These are phyloP conservation scores for Pythium rishiriense DNA, from an alignment of 352 stramenopile genomes.

Conservation along the genomic window DNA sequence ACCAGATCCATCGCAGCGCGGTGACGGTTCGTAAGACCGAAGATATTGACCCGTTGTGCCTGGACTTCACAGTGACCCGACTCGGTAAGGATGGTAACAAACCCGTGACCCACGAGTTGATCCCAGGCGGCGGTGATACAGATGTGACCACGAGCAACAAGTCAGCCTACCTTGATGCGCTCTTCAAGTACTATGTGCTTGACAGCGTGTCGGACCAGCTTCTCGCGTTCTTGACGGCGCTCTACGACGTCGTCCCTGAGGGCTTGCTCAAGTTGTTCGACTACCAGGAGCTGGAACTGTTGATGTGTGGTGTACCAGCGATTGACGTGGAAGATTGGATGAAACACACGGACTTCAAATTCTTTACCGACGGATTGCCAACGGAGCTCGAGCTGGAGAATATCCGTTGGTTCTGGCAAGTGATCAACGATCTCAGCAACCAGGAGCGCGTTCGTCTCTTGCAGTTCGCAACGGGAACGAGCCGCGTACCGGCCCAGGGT, in stretches of 20 bases:
- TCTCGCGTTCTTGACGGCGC: constrained; percentile 81
- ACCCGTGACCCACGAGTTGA: constrained; percentile 84
- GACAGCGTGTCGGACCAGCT: constrained; percentile 92
- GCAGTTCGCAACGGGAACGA: constrained; percentile 83
- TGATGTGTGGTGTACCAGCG: constrained; percentile 93
- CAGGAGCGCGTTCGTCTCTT: constrained; percentile 76
- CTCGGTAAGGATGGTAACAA: constrained; percentile 43
- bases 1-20: constrained; percentile 77
- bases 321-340: constrained; percentile 82
- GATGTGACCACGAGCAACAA: constrained; percentile 96
- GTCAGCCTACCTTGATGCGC: constrained; percentile 90
- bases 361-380: constrained; percentile 64
- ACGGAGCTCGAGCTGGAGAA: constrained; percentile 85
- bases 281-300: constrained; percentile 97
- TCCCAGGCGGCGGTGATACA: constrained; percentile 87
- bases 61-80: constrained; percentile 80
- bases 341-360: constrained; percentile 81
- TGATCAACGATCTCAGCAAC: constrained; percentile 76
- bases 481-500: constrained; percentile 74
- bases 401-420: constrained; percentile 97
- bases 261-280: constrained; percentile 97
- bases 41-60: constrained; percentile 71
- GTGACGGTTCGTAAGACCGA: constrained; percentile 69
- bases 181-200: constrained; percentile 96
- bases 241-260: constrained; percentile 97